These are phyloP conservation scores for Carex scoparia DNA, from an alignment of 176 grass and related monocot species.

Conservation along the genomic window DNA sequence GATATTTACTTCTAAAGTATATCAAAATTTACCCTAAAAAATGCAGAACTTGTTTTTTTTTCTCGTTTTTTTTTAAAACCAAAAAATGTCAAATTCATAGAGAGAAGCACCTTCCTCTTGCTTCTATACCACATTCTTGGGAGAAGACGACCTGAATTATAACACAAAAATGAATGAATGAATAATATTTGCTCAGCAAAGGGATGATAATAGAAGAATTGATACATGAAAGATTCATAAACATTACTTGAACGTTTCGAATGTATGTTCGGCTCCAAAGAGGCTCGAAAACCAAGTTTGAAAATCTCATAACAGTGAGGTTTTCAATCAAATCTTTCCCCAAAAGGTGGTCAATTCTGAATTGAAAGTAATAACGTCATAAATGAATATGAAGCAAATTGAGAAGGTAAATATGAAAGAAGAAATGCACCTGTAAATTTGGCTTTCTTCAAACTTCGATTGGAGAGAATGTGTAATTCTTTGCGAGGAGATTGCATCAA, in stretches of 20 bases:
- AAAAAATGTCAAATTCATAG: not conserved
- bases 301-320: constrained; percentile 88
- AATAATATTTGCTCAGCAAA: constrained; percentile 8
- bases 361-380: not conserved
- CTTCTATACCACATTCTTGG: constrained; percentile 81
- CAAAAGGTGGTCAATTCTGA: constrained; percentile 89
- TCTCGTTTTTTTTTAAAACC: not conserved
- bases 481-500: constrained; percentile 63
- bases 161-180: constrained; percentile 15
- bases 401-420: constrained; percentile 7
- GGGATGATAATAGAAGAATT: constrained; percentile 13
- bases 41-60: not conserved
- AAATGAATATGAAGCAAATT: constrained; percentile 11
- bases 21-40: constrained; percentile 4
- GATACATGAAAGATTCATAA: not conserved
- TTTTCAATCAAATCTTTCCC: constrained; percentile 97
- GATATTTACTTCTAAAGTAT: constrained; percentile 9
- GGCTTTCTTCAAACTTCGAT: constrained; percentile 76
- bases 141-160: constrained; percentile 72
- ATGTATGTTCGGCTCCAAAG: constrained; percentile 86
- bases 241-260: constrained; percentile 77
- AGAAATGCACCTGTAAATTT: constrained; percentile 75
- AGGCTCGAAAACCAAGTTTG: constrained; percentile 96
- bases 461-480: constrained; percentile 54
- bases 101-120: constrained; percentile 51